phyloP scores from a whole-genome alignment of 345 rosid species.

The Boechera divaricarpa region DNA sequence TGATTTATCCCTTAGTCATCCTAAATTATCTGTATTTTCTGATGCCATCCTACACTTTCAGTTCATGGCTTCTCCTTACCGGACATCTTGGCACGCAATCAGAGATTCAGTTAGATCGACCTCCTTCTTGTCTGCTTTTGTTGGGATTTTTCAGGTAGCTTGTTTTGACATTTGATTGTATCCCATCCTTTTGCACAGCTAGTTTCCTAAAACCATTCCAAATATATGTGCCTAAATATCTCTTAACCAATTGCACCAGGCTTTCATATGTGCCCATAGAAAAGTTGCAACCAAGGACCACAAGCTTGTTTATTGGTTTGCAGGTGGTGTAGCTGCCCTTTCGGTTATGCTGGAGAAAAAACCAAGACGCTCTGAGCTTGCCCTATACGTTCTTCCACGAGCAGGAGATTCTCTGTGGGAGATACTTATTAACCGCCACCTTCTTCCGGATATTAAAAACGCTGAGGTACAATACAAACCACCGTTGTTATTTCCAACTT shows the following conservation, averaged over 20 bases:
- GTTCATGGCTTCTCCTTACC: constrained; percentile 93
- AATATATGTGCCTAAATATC: background rate
- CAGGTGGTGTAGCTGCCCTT: constrained; percentile 91
- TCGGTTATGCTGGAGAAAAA: constrained; percentile 94
- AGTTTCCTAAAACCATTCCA: constrained; percentile 34
- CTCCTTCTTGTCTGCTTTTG: constrained; percentile 94
- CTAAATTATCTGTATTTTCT: constrained; percentile 8
- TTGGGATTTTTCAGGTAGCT: constrained; percentile 94
- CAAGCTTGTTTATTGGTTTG: constrained; percentile 92
- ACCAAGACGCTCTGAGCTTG: constrained; percentile 93
- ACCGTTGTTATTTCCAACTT: constrained; percentile 7
- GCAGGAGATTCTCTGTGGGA: constrained; percentile 98
- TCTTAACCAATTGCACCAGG: constrained; percentile 55
- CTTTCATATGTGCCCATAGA: constrained; percentile 87
- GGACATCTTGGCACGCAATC: constrained; percentile 82
- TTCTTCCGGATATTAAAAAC: constrained; percentile 84
- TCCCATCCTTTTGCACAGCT: background rate
- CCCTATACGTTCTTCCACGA: constrained; percentile 94
- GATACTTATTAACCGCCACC: constrained; percentile 80
- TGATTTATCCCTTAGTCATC: constrained; percentile 28
- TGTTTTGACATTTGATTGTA: constrained; percentile 20
- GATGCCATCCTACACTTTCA: constrained; percentile 46
- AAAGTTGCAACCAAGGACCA: constrained; percentile 87
- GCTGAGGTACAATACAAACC: constrained; percentile 70
- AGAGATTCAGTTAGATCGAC: constrained; percentile 94